A percentile compares a stretch with the other conserved stretches of the same genome.
Conservation (phyloP, 768 basidiomycete species). For the Dioszegia crocea region DNA sequence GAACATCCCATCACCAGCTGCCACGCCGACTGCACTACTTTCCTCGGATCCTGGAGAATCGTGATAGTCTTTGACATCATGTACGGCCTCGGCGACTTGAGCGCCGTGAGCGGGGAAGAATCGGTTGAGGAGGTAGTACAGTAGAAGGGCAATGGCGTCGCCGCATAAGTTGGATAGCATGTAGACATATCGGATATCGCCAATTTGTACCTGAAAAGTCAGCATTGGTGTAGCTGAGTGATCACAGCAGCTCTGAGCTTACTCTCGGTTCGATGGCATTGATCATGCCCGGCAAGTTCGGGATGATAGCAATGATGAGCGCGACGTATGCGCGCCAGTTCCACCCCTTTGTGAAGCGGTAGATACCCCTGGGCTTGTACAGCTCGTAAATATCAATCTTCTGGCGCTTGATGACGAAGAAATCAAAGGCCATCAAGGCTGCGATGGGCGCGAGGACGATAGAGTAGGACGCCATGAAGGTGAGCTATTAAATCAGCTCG, state of each 20-base stretch:
- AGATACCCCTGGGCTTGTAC: constrained; percentile 34
- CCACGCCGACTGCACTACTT: background rate
- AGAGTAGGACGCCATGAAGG: constrained; percentile 41
- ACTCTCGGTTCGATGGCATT: constrained; percentile 32
- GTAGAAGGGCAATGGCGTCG: constrained; percentile 18
- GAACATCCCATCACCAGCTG: background rate
- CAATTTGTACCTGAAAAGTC: constrained; percentile 17
- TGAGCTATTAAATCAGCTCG: constrained; percentile 9
- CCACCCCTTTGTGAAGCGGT: constrained; percentile 38
- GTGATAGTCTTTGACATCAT: constrained; percentile 21
- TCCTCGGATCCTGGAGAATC: background rate
- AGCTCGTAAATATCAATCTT: constrained; percentile 35
- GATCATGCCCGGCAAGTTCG: constrained; percentile 42
- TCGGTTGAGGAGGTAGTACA: constrained; percentile 22
- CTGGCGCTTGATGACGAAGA: constrained; percentile 28
- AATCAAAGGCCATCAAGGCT: constrained; percentile 32
- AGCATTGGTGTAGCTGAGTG: constrained; percentile 20
- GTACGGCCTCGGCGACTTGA: constrained; percentile 25
- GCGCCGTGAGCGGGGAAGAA: constrained; percentile 31
- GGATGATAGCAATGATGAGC: constrained; percentile 33
- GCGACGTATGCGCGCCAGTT: constrained; percentile 41
- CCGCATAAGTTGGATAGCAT: constrained; percentile 8
- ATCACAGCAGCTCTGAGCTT: too few relatives aligned
- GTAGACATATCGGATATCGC: constrained; percentile 19
- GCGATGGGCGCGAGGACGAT: constrained; percentile 44